Percentiles rank a stretch among this genome's conserved stretches.
phyloP scores from a whole-genome alignment of 1,284 basidiomycete genomes.

The Omphalotus olearius region DNA sequence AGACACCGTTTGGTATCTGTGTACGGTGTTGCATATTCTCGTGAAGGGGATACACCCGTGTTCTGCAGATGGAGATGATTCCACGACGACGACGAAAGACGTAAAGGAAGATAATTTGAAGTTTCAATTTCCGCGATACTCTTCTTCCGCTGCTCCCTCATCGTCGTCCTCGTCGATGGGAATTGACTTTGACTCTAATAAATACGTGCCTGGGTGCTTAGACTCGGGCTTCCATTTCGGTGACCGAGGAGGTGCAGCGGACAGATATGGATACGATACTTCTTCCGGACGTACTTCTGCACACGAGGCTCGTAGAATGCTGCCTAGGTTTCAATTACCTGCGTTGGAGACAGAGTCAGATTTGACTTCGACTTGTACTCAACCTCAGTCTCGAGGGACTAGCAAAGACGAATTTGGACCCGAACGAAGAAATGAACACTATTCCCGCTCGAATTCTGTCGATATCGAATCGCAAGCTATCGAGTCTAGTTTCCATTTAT shows the following conservation, averaged over 20 bases:
- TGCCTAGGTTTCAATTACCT: not conserved
- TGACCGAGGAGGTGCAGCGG: not conserved
- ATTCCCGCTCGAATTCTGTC: not conserved
- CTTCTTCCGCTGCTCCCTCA: not conserved
- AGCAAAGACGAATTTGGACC: too few species aligned
- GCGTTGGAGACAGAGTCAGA: too few species aligned
- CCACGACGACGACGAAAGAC: not conserved
- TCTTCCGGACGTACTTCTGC: not conserved
- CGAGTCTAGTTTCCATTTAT: not conserved
- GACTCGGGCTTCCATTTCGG: not conserved
- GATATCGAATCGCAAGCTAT: not conserved
- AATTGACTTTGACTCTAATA: too few species aligned
- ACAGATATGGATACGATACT: not conserved
- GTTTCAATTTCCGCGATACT: not conserved
- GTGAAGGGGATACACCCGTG: constrained; percentile 17
- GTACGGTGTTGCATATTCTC: constrained; percentile 35
- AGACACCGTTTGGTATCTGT: constrained; percentile 54
- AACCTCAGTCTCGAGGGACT: too few species aligned
- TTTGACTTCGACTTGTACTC: too few species aligned
- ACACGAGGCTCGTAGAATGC: not conserved
- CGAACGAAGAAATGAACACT: not conserved
- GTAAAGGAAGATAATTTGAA: not conserved
- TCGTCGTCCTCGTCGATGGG: too few species aligned
- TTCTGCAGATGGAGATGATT: not conserved
- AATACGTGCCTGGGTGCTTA: not conserved